Base-by-base conservation (phyloP, 345 rosid species). In the Populus davidiana region DNA sequence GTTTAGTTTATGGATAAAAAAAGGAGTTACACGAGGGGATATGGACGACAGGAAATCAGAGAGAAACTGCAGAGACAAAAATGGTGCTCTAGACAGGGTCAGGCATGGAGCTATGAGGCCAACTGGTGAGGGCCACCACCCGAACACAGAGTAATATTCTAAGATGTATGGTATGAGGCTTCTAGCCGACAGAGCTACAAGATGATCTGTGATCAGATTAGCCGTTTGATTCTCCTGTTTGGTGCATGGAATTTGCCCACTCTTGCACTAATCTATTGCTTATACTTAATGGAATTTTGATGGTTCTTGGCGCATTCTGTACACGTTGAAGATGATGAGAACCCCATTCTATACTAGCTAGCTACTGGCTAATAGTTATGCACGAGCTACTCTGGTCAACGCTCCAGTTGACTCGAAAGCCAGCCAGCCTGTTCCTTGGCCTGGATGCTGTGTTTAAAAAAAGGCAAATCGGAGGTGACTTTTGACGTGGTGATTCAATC, bases 101-200 rank as follows among this genome's bases (percentile, higher is more conserved):
- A 61, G n/a, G 10, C 36, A 61, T 6, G n/a, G n/a, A 23, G 70
- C 17, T 63, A 62, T 14, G 21, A 27, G 65, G 77, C 56, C 35
- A 50, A 44, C 54, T 61, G n/a, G 39, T 25, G 41, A 74, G 77
- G 70, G 2, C 62, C 70, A 74, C 41, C 77, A 29, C 36, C 77
- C 77, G 70, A 29, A 74, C 70, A 74, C 17, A 10, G 16, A 7
- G 20, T 6, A 7, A 43, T 61, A 50, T 25, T 27, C 65, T 10
- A 11, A 47, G 18, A 29, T 50, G n/a, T 20, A n/a, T 36, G 56
- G 31, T 25, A 1, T 33, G 75, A 50, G 44, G 27, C 59, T 27
- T 38, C 0, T 23, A 25, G 69, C 77, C 77, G 77, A 74, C 77
- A 44, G 14, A 29, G 41, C 69, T 27, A 41, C 69, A 61, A 9